phyloP scores from a whole-genome alignment of 1,284 basidiomycete species.

The Coriolopsis trogii region DNA sequence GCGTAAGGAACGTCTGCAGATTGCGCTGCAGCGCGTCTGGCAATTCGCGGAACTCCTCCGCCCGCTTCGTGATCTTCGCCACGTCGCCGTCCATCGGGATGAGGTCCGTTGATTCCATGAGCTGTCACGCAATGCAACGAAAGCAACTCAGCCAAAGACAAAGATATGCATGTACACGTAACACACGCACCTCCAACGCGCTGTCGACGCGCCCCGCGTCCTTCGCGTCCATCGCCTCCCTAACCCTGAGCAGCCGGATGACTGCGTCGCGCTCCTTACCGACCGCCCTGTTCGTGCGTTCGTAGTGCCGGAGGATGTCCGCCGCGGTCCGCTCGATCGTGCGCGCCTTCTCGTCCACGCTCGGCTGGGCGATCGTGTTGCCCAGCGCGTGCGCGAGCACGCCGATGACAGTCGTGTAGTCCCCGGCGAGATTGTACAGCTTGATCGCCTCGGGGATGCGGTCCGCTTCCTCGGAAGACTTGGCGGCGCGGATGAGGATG shows the following conservation, averaged over 20 bases:
- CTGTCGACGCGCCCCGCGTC: conserved; percentile 73
- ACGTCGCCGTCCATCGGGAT: conserved; percentile 90
- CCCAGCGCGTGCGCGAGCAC: conserved; percentile 91
- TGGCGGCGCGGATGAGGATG: conserved; percentile 84
- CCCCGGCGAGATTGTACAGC: conserved; percentile 93
- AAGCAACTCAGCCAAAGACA: not conserved
- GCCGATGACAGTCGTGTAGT: conserved; percentile 86
- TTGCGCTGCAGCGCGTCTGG: conserved; percentile 91
- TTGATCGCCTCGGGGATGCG: conserved; percentile 92
- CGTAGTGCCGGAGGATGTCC: conserved; percentile 88
- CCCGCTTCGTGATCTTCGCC: conserved; percentile 82
- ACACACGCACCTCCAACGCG: conserved; percentile 73
- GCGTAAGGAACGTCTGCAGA: conserved; percentile 85
- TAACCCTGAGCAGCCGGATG: conserved; percentile 77
- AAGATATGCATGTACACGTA: not conserved
- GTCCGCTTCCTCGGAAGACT: conserved; percentile 75
- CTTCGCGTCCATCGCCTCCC: conserved; percentile 83
- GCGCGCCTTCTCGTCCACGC: conserved; percentile 65
- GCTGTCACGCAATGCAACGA: conserved; percentile 44
- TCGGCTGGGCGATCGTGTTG: conserved; percentile 76
- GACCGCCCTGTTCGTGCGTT: conserved; percentile 75
- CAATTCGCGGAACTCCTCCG: conserved; percentile 87
- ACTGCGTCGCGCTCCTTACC: conserved; percentile 81
- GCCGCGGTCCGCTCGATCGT: conserved; percentile 79
- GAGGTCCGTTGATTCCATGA: conserved; percentile 88